Base-by-base conservation (phyloP, 805 yeast genomes). In the Ogataea nakhonphanomensis region DNA sequence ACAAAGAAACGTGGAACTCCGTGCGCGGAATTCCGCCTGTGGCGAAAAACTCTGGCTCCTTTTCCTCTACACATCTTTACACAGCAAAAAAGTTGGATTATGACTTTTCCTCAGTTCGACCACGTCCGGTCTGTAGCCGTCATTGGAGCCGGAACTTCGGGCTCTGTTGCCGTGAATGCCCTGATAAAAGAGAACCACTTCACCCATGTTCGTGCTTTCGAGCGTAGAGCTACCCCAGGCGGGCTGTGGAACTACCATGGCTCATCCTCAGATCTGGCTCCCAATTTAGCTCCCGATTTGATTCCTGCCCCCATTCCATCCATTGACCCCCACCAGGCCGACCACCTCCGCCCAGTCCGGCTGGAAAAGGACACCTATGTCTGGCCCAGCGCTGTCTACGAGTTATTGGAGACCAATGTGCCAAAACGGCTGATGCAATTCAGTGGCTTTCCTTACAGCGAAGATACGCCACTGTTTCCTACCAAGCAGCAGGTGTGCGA, bases 91-190 rank as follows among this genome's bases (percentile, higher is more conserved):
- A 17, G 20, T 17, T 17, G 20, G 20, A 17, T 11, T 13, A 45
- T 49, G 49, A 35, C 49, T 11, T 23, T 27, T 5, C 36, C 42
- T 6, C 33, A 42, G 11, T 15, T 49, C 3, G 49, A 46, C 8
- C 29, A 35, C 10, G 42, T 46, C 22, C 35, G 36, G 28, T 40
- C 49, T 9, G 67, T 84, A 4, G 89, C 88, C 0, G 74, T 86
- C 8, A 70, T 86, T 13, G 95, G 95, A 2, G 89, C 78, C 2
- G 95, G 95, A 0, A 90, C 93, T 0, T 71, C 77, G 28, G 95
- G 91, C 0, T 65, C 81, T 10, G 85, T 81, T 0, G 66, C 74
- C 4, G 79, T 85, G 0, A 77, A 79, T 46, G 88, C 89, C 0
- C 65, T 86, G 11, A 48, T 73, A 7, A 71, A 66, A 8, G 89